These are phyloP conservation scores for Suillus alpinus DNA, from an alignment of 768 basidiomycete species.

Conservation along the genomic window DNA sequence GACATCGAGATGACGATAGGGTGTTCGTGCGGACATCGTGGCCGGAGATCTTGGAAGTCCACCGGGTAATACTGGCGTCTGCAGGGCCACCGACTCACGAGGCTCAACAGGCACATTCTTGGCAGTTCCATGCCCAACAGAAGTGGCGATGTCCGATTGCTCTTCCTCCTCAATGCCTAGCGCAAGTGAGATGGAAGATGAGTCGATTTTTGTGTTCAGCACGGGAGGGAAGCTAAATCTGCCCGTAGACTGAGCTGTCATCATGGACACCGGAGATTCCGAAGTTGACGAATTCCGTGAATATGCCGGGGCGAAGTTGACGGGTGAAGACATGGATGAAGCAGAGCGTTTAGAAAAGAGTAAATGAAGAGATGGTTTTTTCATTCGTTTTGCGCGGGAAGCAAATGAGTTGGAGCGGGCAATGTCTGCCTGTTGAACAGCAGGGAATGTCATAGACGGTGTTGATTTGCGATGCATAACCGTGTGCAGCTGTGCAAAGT, in stretches of 20 bases:
- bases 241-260: slow-evolving; percentile 56
- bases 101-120: slow-evolving; percentile 8
- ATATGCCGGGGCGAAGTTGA: slow-evolving; percentile 22
- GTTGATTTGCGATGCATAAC: slow-evolving; percentile 36
- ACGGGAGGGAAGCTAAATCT: slow-evolving; percentile 50
- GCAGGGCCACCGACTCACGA: slow-evolving; percentile 20
- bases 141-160: slow-evolving; percentile 20
- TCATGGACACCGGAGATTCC: slow-evolving; percentile 42
- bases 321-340: slow-evolving; percentile 40
- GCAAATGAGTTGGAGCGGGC: slow-evolving; percentile 35
- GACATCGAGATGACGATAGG: slow-evolving; percentile 27
- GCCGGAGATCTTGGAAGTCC: slow-evolving; percentile 28
- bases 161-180: slow-evolving; percentile 27
- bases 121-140: slow-evolving; percentile 10
- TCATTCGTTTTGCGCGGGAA: slow-evolving; percentile 38
- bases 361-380: slow-evolving; percentile 68
- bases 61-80: slow-evolving; percentile 4
- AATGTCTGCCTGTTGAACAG: slow-evolving; percentile 30
- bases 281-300: slow-evolving; percentile 27
- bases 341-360: slow-evolving; percentile 65
- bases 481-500: slow-evolving; percentile 23
- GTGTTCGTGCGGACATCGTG: slow-evolving; percentile 16
- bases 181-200: slow-evolving; percentile 43
- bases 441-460: slow-evolving; percentile 31
- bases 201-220: slow-evolving; percentile 60